phyloP scores from a whole-genome alignment of 441 rosid species.

The Pelargonium cotyledonis region DNA sequence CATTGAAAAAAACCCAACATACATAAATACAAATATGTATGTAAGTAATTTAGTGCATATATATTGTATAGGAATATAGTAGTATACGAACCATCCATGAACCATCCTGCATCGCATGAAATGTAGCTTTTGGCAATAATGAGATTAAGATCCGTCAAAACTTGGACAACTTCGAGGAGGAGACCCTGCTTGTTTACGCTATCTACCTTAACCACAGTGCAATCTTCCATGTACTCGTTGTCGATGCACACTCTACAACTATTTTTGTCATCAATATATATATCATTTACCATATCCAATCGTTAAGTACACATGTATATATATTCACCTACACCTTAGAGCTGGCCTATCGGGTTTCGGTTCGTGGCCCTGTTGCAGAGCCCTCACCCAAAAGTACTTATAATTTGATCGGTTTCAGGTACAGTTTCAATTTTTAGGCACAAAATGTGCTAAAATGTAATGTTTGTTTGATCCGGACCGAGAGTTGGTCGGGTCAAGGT shows the following conservation, averaged over 20 bases:
- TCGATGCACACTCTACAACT: conserved; percentile 64
- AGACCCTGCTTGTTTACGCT: conserved; percentile 63
- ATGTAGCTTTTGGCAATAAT: conserved; percentile 54
- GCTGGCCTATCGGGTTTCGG: too few relatives aligned
- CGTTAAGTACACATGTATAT: too few relatives aligned
- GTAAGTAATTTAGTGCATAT: too few relatives aligned
- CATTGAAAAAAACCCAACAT: background rate
- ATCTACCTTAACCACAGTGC: conserved; percentile 54
- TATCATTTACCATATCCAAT: too few relatives aligned
- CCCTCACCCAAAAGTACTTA: too few relatives aligned
- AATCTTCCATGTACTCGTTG: conserved; percentile 64
- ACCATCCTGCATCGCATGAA: conserved; percentile 69
- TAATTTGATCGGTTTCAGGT: too few relatives aligned
- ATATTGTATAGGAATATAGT: too few relatives aligned
- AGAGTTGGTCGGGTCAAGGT: too few relatives aligned
- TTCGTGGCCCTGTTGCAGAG: too few relatives aligned
- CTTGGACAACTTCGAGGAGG: conserved; percentile 61
- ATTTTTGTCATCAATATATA: conserved; percentile 21
- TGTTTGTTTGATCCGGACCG: background rate
- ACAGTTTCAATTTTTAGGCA: too few relatives aligned
- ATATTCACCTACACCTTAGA: background rate
- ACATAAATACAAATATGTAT: background rate
- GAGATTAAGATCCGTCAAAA: conserved; percentile 64
- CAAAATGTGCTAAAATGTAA: background rate
- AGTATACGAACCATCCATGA: conserved; percentile 85